Base-by-base conservation (phyloP, 345 rosid species). In the Conringia planisiliqua region DNA sequence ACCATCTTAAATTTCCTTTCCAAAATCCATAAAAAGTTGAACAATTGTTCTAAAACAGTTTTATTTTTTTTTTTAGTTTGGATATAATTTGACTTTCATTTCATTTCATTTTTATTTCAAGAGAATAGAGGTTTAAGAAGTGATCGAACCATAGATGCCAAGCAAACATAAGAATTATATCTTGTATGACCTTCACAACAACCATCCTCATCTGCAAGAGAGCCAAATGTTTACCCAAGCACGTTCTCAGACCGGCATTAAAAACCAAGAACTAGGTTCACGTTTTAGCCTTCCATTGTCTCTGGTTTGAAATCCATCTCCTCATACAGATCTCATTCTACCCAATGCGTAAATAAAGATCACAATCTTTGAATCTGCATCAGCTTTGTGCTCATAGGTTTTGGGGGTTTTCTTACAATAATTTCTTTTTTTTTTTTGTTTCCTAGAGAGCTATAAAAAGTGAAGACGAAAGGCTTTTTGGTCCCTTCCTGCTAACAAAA, bases 251-350 rank as follows among this genome's bases (percentile, higher is more conserved):
- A 20, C 72, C 82, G 3, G 67, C 61, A 8, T 1, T 62, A 39
- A 79, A 79, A 2, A 47, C 79, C 4, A 57, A 7, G 67, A 74
- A 79, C 62, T 4, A 7, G 71, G 65, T 43, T 68, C 80, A 24
- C 13, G 57, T 29, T 36, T 57, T 2, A 46, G 10, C 4, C 0
- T 0, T 22, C 84, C 72, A 30, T 46, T 46, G 20, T 77, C 26
- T 84, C 83, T 0, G 82, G 87, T 60, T 74, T 84, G 63, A 82
- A 84, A 16, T 82, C 82, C n/a, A 48, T 80, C 78, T 17, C 87
- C 85, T 82, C 85, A 79, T 17, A 82, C 55, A 0, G 78, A 67
- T 22, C 42, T 58, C 85, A 84, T 84, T 42, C 85, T 82, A 30
- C 82, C 82, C 44, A 77, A 43, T 6, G 71, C 52, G 11, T 72